Percentiles rank a stretch among this genome's conserved stretches.
Conservation (phyloP, 129 eudicot species). For the Centaurea solstitialis region DNA sequence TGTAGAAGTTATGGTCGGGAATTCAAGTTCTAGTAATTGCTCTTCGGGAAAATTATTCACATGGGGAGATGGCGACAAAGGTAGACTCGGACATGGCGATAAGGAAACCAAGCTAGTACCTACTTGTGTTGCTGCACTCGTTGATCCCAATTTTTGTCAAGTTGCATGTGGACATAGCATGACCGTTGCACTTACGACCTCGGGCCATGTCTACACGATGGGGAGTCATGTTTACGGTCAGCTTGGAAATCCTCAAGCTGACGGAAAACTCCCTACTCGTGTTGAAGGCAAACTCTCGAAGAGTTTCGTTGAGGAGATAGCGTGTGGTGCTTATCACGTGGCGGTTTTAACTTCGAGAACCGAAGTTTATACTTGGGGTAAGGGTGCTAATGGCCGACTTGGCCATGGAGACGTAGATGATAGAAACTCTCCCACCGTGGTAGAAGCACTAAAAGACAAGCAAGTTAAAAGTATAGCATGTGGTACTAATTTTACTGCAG, state of each 20-base stretch:
- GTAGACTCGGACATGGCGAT: constrained; percentile 93
- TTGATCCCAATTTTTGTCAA: constrained; percentile 91
- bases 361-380: constrained; percentile 99
- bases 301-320: constrained; percentile 90
- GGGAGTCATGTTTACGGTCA: constrained; percentile 98
- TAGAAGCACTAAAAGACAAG: constrained; percentile 86
- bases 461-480: constrained; percentile 94
- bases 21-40: constrained; percentile 85
- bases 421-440: constrained; percentile 70
- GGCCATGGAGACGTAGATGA: constrained; percentile 95
- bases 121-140: constrained; percentile 98
- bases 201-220: constrained; percentile 93
- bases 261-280: constrained; percentile 77
- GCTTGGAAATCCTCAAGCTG: constrained; percentile 88
- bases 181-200: constrained; percentile 92
- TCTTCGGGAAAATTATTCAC: constrained; percentile 93
- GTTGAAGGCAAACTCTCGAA: constrained; percentile 81
- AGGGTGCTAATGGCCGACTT: constrained; percentile 89
- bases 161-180: constrained; percentile 96
- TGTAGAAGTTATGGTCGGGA: constrained; percentile 95
- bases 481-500: constrained; percentile 95
- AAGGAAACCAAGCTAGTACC: constrained; percentile 93
- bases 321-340: constrained; percentile 96
- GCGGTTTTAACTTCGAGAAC: constrained; percentile 93
- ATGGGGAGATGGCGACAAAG: constrained; percentile 99